phyloP scores from a whole-genome alignment of 495 filamentous ascomycete genomes.

The Neurospora intermedia region DNA sequence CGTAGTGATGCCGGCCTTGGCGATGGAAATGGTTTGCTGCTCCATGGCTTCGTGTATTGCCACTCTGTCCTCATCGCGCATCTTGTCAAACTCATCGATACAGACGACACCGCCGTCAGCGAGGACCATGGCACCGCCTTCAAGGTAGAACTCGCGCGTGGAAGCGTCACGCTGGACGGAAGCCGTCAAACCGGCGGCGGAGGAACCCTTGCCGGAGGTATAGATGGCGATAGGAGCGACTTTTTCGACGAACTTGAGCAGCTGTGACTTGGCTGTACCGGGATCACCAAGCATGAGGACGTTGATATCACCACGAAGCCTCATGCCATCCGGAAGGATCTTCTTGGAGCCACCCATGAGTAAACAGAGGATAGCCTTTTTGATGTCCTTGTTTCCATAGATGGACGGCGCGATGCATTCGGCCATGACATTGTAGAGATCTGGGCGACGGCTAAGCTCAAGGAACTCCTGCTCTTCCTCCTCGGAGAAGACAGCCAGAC shows the following conservation, averaged over 20 bases:
- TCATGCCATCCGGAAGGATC: constrained; percentile 97
- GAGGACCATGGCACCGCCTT: constrained; percentile 98
- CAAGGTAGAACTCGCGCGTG: constrained; percentile 94
- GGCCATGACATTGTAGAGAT: constrained; percentile 83
- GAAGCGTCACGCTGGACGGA: constrained; percentile 89
- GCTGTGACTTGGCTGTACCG: constrained; percentile 95
- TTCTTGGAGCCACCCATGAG: constrained; percentile 96
- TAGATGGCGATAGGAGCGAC: constrained; percentile 96
- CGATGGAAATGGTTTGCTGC: constrained; percentile 98
- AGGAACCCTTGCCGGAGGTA: constrained; percentile 97
- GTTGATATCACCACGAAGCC: constrained; percentile 95
- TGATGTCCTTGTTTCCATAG: constrained; percentile 93
- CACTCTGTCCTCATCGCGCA: constrained; percentile 97
- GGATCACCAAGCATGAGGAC: constrained; percentile 95
- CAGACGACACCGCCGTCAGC: constrained; percentile 97
- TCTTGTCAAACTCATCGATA: constrained; percentile 99
- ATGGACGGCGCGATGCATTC: constrained; percentile 95
- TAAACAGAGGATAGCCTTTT: constrained; percentile 95
- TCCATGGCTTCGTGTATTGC: constrained; percentile 99
- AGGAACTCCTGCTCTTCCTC: constrained; percentile 97
- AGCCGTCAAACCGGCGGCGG: constrained; percentile 93
- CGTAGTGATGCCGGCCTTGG: constrained; percentile 97
- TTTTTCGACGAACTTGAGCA: constrained; percentile 96
- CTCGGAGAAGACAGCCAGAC: constrained; percentile 76
- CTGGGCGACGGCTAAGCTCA: constrained; percentile 80